Evolutionary conservation across 768 basidiomycete genomes (phyloP), one percentile per base, ranked within the genome.

Genomic region (Boletus rufocinnamomeus): DNA sequence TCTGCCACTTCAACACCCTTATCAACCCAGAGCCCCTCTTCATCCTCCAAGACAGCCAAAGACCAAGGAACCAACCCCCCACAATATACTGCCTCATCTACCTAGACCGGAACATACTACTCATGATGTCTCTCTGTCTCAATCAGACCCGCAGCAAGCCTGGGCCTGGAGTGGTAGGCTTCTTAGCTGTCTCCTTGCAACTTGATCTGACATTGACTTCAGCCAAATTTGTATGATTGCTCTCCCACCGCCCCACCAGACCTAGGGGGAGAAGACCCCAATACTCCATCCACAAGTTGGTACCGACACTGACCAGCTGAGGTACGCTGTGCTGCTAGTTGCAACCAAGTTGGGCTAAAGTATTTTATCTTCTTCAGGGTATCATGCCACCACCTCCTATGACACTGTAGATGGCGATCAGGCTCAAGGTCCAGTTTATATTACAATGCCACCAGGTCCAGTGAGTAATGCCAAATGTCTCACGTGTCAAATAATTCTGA

Each of bases 141-240:
- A 21, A 25, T 9, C 21, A 9, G 49, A 35, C 17, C 47, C 17
- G 8, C 45, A 1, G 17, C 60, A 13, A 17, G n/a, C n/a, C n/a
- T n/a, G n/a, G n/a, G n/a, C n/a, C n/a, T n/a, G n/a, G n/a, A n/a
- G n/a, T 70, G 44, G 72, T 74, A 56, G 17, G 64, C 6, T 40
- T 47, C 32, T 28, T 23, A 17, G 2, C 14, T 1, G 7, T 2
- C 7, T 54, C 45, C 21, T 37, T 43, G 23, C 4, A 19, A 46
- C 27, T 16, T 41, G n/a, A 27, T 47, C 58, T 70, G 13, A 71
- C 38, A 0, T 43, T 2, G 1, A 46, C 19, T 52, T 41, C 28
- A 72, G 69, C 71, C 67, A 10, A 35, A 57, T 3, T 52, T 72
- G 46, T 62, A 72, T 41, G 59, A 44, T 30, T 69, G 72, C 17